Conservation (phyloP, 2,329 filamentous ascomycete genomes). For the Trichoderma koningii region DNA sequence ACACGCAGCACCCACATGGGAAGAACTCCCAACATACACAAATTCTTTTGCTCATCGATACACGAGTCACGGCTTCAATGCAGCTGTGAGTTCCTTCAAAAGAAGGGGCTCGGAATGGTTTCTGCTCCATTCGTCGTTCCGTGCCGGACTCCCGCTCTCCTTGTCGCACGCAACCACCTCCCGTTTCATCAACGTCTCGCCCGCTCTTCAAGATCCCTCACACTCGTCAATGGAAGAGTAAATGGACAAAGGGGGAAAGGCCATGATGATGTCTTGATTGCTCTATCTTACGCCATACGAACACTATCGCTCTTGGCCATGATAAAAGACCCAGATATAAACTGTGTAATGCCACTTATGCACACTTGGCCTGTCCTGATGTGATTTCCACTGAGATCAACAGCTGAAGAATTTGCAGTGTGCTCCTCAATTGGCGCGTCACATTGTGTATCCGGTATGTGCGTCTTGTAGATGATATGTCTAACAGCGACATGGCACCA, state of each 20-base stretch:
- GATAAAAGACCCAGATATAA: neutral
- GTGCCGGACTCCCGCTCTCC: neutral
- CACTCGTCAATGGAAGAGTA: neutral
- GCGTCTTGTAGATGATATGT: neutral
- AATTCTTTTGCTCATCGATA: neutral
- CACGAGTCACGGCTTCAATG: neutral
- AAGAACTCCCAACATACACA: neutral
- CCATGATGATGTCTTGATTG: too few relatives aligned
- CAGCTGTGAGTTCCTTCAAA: neutral
- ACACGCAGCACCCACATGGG: neutral
- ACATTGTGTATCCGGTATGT: too few relatives aligned
- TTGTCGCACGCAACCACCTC: constrained; percentile 1
- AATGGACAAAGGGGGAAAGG: too few relatives aligned
- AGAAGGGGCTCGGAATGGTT: neutral
- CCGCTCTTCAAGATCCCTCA: neutral
- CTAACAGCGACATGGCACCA: too few relatives aligned
- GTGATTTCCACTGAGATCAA: neutral
- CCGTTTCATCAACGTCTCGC: constrained; percentile 24
- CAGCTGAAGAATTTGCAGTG: neutral
- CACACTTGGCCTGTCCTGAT: too few relatives aligned
- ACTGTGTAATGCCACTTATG: neutral
- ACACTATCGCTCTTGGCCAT: neutral
- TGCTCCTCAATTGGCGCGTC: neutral
- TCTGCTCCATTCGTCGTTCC: neutral
- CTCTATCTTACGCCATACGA: neutral